A percentile compares a stretch with the other conserved stretches of the same genome.
Evolutionary conservation across 2,329 filamentous ascomycete genomes (phyloP).

Genomic region (Paraphoma sp.): DNA sequence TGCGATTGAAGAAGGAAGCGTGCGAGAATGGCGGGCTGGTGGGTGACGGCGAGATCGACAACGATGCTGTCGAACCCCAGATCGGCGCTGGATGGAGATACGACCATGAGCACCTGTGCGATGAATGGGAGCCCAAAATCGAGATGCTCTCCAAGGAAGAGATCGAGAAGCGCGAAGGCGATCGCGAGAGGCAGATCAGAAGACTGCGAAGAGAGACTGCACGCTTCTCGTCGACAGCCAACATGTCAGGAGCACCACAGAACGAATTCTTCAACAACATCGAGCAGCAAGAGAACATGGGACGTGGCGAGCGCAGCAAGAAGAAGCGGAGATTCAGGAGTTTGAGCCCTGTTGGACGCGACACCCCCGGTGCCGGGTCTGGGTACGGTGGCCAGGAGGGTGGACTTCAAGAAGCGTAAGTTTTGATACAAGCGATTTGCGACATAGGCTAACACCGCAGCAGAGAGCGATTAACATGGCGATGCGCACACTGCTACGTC

Average conservation of each 20-base stretch:
- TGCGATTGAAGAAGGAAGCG: slow-evolving; percentile 93
- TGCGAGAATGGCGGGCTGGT: slow-evolving; percentile 90
- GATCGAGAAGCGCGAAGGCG: slow-evolving; percentile 95
- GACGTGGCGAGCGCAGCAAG: slow-evolving; percentile 89
- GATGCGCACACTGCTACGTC: slow-evolving; percentile 85
- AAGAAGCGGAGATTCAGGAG: slow-evolving; percentile 94
- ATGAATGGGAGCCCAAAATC: slow-evolving; percentile 60
- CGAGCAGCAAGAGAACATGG: slow-evolving; percentile 75
- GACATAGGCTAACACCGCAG: slow-evolving; percentile 16
- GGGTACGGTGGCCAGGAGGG: slow-evolving; percentile 74
- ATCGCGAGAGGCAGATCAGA: slow-evolving; percentile 88
- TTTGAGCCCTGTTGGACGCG: slow-evolving; percentile 80
- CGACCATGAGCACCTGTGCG: slow-evolving; percentile 83
- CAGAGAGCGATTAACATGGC: slow-evolving; percentile 81
- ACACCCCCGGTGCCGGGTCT: slow-evolving; percentile 76
- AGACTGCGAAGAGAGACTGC: slow-evolving; percentile 89
- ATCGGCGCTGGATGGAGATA: slow-evolving; percentile 95
- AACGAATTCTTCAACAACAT: slow-evolving; percentile 66
- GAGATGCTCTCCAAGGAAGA: slow-evolving; percentile 84
- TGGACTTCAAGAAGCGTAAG: slow-evolving; percentile 56
- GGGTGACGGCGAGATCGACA: slow-evolving; percentile 78
- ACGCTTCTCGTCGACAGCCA: slow-evolving; percentile 84
- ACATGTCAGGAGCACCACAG: slow-evolving; percentile 74
- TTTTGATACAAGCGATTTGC: slow-evolving; percentile 9
- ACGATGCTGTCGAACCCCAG: slow-evolving; percentile 76